Conservation (phyloP, 176 grass and related monocot species). For the Phragmites australis region DNA sequence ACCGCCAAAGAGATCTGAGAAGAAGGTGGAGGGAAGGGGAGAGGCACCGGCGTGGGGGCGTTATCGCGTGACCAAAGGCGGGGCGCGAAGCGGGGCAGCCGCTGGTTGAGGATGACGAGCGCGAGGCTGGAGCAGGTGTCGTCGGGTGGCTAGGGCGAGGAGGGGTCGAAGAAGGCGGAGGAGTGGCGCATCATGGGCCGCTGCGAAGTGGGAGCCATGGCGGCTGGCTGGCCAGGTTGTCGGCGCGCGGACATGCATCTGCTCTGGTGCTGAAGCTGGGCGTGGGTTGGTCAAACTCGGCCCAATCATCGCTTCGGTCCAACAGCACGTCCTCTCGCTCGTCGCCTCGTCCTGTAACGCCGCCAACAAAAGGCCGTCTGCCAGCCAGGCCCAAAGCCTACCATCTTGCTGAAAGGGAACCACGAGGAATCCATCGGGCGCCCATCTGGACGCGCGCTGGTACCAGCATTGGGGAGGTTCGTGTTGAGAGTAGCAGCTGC, state of each 20-base stretch:
- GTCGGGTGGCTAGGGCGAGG: background rate
- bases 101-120: conserved; percentile 75
- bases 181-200: conserved; percentile 55
- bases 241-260: background rate
- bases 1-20: too few relatives aligned
- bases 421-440: too few relatives aligned
- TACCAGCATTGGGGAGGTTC: too few relatives aligned
- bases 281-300: background rate
- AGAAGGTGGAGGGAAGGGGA: background rate
- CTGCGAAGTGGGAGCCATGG: conserved; percentile 4
- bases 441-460: too few relatives aligned
- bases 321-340: too few relatives aligned
- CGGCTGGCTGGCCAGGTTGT: background rate
- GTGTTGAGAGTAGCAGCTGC: too few relatives aligned
- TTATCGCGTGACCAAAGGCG: conserved; percentile 67
- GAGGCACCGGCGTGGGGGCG: background rate
- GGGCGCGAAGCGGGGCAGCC: conserved; percentile 64
- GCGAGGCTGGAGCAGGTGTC: conserved; percentile 32
- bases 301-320: too few relatives aligned
- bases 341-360: too few relatives aligned
- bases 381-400: too few relatives aligned
- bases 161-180: conserved; percentile 60
- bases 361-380: too few relatives aligned
- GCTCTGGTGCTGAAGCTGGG: background rate
- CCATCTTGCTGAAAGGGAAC: too few relatives aligned